These are phyloP conservation scores for Saccharomycopsis babjevae DNA, from an alignment of 805 yeast genomes.

Conservation along the genomic window DNA sequence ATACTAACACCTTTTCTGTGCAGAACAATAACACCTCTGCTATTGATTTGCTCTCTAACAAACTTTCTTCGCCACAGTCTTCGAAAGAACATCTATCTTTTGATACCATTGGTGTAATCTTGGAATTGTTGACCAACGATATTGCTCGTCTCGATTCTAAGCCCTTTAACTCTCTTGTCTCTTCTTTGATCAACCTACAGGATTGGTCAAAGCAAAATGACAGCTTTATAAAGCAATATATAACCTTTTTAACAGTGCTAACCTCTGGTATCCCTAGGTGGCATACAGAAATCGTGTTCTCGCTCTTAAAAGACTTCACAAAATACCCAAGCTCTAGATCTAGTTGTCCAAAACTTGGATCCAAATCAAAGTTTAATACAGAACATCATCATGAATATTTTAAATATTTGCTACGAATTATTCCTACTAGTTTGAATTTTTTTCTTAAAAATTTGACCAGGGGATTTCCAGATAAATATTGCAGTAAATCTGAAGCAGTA, in stretches of 20 bases:
- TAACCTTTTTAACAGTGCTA: slow-evolving; percentile 64
- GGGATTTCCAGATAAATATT: slow-evolving; percentile 74
- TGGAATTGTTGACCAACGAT: slow-evolving; percentile 51
- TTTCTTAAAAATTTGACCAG: slow-evolving; percentile 48
- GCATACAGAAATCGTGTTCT: slow-evolving; percentile 72
- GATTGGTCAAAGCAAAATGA: slow-evolving; percentile 45
- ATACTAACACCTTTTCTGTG: slow-evolving; percentile 22
- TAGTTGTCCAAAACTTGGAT: slow-evolving; percentile 10
- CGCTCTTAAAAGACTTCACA: slow-evolving; percentile 54
- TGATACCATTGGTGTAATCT: slow-evolving; percentile 42
- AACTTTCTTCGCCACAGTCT: slow-evolving; percentile 42
- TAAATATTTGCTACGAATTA: slow-evolving; percentile 51
- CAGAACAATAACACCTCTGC: slow-evolving; percentile 39
- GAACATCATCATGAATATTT: slow-evolving; percentile 56
- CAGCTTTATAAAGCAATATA: slow-evolving; percentile 42
- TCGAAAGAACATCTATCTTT: slow-evolving; percentile 46
- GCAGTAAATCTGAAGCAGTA: slow-evolving; percentile 40
- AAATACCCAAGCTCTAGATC: slow-evolving; percentile 10
- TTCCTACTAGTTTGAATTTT: slow-evolving; percentile 71
- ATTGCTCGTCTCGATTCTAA: slow-evolving; percentile 49
- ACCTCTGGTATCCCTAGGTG: slow-evolving; percentile 84
- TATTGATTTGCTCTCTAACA: slow-evolving; percentile 49
- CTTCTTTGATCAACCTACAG: slow-evolving; percentile 47
- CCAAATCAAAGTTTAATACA: slow-evolving; percentile 23
- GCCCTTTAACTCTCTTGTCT: slow-evolving; percentile 41